phyloP scores from a whole-genome alignment of 768 basidiomycete species.

The Mycena capillaripes region DNA sequence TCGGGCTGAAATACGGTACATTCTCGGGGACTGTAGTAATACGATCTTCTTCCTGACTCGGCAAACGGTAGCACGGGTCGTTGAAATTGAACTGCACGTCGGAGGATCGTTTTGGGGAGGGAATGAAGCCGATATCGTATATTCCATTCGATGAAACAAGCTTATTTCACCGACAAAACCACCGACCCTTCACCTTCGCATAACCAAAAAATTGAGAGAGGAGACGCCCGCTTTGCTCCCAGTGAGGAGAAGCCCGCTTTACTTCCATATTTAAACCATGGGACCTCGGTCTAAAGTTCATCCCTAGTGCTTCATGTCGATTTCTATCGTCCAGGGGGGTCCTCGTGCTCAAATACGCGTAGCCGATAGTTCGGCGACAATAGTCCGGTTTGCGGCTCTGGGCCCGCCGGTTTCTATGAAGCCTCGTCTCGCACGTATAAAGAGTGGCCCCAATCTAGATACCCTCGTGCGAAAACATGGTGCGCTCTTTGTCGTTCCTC shows the following conservation, averaged over 20 bases:
- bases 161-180: not conserved
- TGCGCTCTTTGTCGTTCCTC: slow-evolving; percentile 1
- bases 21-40: not conserved
- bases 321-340: slow-evolving; percentile 3
- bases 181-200: not conserved
- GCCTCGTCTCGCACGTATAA: not conserved
- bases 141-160: slow-evolving; percentile 6
- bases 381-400: slow-evolving; percentile 9
- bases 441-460: slow-evolving; percentile 2
- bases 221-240: not conserved
- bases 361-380: slow-evolving; percentile 23
- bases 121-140: not conserved
- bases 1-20: not conserved
- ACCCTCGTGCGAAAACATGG: slow-evolving; percentile 11
- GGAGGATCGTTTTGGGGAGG: not conserved
- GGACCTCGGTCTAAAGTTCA: slow-evolving; percentile 12
- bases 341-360: slow-evolving; percentile 6
- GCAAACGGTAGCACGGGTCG: not conserved
- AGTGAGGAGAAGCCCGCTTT: slow-evolving; percentile 1
- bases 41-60: not conserved
- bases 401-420: not conserved
- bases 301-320: slow-evolving; percentile 9
- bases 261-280: slow-evolving; percentile 12
- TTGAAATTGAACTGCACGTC: not conserved
- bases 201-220: not conserved